These are phyloP conservation scores for Amanita polypyramis DNA, from an alignment of 768 basidiomycete genomes.

Conservation along the genomic window DNA sequence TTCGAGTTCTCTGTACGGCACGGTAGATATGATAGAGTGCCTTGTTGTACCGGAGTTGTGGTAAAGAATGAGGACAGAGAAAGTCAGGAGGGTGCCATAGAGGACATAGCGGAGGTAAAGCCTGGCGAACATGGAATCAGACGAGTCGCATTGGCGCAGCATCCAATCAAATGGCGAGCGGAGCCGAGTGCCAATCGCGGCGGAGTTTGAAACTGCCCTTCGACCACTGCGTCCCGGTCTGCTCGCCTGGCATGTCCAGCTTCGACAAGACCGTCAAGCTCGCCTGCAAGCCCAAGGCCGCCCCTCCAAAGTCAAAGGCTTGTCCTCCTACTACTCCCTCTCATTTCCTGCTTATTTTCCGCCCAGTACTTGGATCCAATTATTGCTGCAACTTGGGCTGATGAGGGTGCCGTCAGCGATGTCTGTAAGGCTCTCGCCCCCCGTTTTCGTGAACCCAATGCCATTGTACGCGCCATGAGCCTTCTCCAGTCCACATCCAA, in stretches of 20 bases:
- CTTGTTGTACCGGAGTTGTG: slow-evolving; percentile 9
- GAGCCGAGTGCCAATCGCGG: not conserved
- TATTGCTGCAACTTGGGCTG: slow-evolving; percentile 93
- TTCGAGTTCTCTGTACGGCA: not conserved
- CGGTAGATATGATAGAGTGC: slow-evolving; percentile 6
- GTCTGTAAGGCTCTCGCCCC: slow-evolving; percentile 84
- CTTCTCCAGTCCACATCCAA: not conserved
- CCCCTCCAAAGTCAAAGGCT: slow-evolving; percentile 93
- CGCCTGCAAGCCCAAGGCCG: slow-evolving; percentile 96
- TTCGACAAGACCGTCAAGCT: slow-evolving; percentile 90
- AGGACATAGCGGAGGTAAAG: slow-evolving; percentile 20
- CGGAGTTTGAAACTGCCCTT: slow-evolving; percentile 9
- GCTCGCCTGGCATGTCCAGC: slow-evolving; percentile 74
- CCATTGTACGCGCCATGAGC: slow-evolving; percentile 47
- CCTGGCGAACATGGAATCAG: slow-evolving; percentile 5
- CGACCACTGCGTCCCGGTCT: too few relatives aligned
- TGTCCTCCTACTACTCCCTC: slow-evolving; percentile 4
- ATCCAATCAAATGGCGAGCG: not conserved
- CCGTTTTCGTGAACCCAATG: slow-evolving; percentile 85
- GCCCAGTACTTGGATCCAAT: slow-evolving; percentile 90
- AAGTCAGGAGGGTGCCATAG: slow-evolving; percentile 18
- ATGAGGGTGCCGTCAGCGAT: slow-evolving; percentile 88
- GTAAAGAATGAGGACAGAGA: slow-evolving; percentile 20
- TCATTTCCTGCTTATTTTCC: slow-evolving; percentile 7
- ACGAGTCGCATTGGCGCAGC: not conserved